Evolutionary conservation across 2,329 filamentous ascomycete species (phyloP).

Genomic region (Sporothrix variecibatus): DNA sequence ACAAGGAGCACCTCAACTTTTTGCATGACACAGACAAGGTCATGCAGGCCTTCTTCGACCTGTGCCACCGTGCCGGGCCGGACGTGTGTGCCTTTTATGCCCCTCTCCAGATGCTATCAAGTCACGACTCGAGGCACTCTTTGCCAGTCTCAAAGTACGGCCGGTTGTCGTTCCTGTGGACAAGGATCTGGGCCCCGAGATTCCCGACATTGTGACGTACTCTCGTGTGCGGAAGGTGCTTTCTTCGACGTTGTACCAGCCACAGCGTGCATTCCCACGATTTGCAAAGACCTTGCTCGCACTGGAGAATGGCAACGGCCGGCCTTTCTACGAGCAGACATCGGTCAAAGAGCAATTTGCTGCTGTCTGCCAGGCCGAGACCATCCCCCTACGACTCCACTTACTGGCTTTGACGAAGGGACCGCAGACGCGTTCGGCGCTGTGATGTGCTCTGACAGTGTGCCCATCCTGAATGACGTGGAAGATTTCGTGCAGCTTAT

Average conservation of each 20-base stretch:
- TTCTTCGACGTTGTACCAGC: constrained; percentile 48
- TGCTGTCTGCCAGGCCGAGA: constrained; percentile 38
- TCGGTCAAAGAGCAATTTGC: constrained; percentile 26
- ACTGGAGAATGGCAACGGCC: constrained; percentile 48
- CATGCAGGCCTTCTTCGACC: constrained; percentile 54
- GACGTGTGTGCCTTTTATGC: constrained; percentile 49
- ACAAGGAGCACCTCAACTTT: constrained; percentile 49
- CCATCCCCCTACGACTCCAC: constrained; percentile 39
- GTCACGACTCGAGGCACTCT: constrained; percentile 43
- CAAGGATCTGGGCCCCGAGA: constrained; percentile 38
- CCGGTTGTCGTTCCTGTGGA: constrained; percentile 47
- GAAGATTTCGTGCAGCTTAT: constrained; percentile 42
- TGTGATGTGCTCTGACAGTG: constrained; percentile 50
- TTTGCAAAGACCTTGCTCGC: constrained; percentile 48
- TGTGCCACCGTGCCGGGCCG: constrained; percentile 56
- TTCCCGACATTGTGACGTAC: constrained; percentile 55
- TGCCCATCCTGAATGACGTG: constrained; percentile 37
- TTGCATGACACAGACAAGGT: constrained; percentile 57
- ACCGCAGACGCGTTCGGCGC: constrained; percentile 48
- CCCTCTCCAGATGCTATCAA: constrained; percentile 43
- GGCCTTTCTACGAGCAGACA: constrained; percentile 44
- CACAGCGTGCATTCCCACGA: constrained; percentile 44
- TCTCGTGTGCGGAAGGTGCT: constrained; percentile 49
- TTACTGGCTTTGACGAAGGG: constrained; percentile 37
- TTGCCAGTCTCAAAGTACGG: constrained; percentile 44